Percentiles rank a stretch among this genome's conserved stretches.
These are phyloP conservation scores for Penicillium desertorum DNA, from an alignment of 495 filamentous ascomycete genomes.

Conservation along the genomic window DNA sequence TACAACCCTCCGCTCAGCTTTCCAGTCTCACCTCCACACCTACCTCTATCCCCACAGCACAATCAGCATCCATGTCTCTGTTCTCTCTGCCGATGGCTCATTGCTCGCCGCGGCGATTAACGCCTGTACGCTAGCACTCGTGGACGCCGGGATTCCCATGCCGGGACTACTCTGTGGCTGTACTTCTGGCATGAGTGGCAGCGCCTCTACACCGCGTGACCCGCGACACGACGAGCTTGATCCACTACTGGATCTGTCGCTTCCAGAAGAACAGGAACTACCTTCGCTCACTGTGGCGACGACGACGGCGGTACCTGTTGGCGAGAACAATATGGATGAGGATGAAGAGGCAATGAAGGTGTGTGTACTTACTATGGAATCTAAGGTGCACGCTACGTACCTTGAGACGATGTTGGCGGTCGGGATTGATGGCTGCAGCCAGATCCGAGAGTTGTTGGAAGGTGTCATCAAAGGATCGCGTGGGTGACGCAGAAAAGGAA, in stretches of 20 bases:
- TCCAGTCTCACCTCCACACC: constrained; percentile 71
- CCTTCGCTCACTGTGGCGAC: constrained; percentile 86
- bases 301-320: constrained; percentile 53
- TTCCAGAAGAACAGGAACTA: constrained; percentile 83
- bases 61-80: constrained; percentile 76
- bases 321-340: constrained; percentile 38
- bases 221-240: constrained; percentile 70
- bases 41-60: constrained; percentile 87
- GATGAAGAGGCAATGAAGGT: constrained; percentile 64
- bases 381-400: constrained; percentile 67
- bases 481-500: constrained; percentile 13
- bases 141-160: constrained; percentile 96
- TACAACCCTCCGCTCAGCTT: constrained; percentile 68
- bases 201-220: constrained; percentile 52
- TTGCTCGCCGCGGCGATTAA: constrained; percentile 88
- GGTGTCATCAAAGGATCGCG: constrained; percentile 52
- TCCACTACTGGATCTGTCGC: constrained; percentile 84
- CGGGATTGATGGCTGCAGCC: constrained; percentile 86
- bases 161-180: constrained; percentile 84
- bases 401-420: constrained; percentile 90
- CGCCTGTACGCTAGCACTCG: constrained; percentile 84
- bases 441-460: constrained; percentile 72
- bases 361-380: constrained; percentile 79
- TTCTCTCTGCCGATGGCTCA: constrained; percentile 89
- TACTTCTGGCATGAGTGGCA: constrained; percentile 74